Evolutionary conservation across 345 rosid species (phyloP).

Genomic region (Pistacia atlantica): DNA sequence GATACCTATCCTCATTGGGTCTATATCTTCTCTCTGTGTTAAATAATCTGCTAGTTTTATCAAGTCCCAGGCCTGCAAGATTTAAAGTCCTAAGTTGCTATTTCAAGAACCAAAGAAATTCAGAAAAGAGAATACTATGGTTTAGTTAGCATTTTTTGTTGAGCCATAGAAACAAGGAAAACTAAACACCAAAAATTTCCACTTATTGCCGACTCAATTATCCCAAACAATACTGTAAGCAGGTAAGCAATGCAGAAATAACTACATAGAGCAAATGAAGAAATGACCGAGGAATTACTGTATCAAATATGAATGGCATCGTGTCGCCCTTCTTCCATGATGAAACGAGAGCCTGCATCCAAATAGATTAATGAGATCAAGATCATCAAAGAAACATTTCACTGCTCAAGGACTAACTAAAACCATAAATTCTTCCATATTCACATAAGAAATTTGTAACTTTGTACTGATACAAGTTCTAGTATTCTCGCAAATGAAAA

Average conservation of each 20-base stretch:
- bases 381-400: background rate
- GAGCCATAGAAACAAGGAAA: slow-evolving; percentile 11
- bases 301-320: slow-evolving; percentile 92
- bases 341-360: slow-evolving; percentile 79
- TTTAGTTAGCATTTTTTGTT: background rate
- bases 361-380: slow-evolving; percentile 18
- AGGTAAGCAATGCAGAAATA: background rate
- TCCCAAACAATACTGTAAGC: background rate
- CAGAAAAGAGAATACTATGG: background rate
- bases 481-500: background rate
- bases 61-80: slow-evolving; percentile 83
- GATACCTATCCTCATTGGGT: slow-evolving; percentile 79
- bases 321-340: slow-evolving; percentile 83
- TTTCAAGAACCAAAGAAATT: slow-evolving; percentile 15
- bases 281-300: slow-evolving; percentile 38
- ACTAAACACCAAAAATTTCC: background rate
- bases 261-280: background rate
- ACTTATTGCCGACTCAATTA: background rate
- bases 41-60: slow-evolving; percentile 87
- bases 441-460: background rate
- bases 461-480: background rate
- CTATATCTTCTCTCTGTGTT: slow-evolving; percentile 71
- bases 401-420: background rate
- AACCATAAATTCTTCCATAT: slow-evolving; percentile 4
- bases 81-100: slow-evolving; percentile 4